These are phyloP conservation scores for barrel medic (Medicago truncatula) DNA, from an alignment of 306 rosid species.

Conservation along the genomic window DNA sequence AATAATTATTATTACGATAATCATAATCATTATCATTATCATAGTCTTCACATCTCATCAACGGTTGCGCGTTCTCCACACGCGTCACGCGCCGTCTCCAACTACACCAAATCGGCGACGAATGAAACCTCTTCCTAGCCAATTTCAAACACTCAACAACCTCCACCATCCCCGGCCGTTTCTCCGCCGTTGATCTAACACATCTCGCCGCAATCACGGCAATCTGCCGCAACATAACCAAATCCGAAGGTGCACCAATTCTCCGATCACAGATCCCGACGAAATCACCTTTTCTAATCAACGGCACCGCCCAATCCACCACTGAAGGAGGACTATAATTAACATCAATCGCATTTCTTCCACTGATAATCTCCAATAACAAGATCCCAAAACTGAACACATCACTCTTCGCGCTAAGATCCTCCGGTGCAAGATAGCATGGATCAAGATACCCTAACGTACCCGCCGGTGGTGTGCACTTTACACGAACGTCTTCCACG, in stretches of 20 bases:
- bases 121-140: slow-evolving; percentile 42
- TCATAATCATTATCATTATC: slow-evolving; percentile 21
- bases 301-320: slow-evolving; percentile 89
- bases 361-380: slow-evolving; percentile 77
- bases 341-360: slow-evolving; percentile 85
- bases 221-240: slow-evolving; percentile 43
- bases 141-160: slow-evolving; percentile 65
- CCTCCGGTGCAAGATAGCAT: slow-evolving; percentile 81
- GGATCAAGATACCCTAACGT: slow-evolving; percentile 95
- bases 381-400: slow-evolving; percentile 94
- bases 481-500: slow-evolving; percentile 86
- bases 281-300: slow-evolving; percentile 57
- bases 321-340: slow-evolving; percentile 85
- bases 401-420: slow-evolving; percentile 83
- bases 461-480: slow-evolving; percentile 93
- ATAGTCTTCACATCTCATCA: slow-evolving; percentile 33
- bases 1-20: background rate
- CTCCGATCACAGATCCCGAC: slow-evolving; percentile 62
- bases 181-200: slow-evolving; percentile 70
- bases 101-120: slow-evolving; percentile 56
- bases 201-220: slow-evolving; percentile 76
- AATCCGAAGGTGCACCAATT: slow-evolving; percentile 56
- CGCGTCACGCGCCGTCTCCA: slow-evolving; percentile 58
- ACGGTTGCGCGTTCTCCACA: slow-evolving; percentile 42
- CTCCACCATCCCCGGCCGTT: slow-evolving; percentile 79